phyloP scores from a whole-genome alignment of 306 rosid species.

The Argentina anserina region DNA sequence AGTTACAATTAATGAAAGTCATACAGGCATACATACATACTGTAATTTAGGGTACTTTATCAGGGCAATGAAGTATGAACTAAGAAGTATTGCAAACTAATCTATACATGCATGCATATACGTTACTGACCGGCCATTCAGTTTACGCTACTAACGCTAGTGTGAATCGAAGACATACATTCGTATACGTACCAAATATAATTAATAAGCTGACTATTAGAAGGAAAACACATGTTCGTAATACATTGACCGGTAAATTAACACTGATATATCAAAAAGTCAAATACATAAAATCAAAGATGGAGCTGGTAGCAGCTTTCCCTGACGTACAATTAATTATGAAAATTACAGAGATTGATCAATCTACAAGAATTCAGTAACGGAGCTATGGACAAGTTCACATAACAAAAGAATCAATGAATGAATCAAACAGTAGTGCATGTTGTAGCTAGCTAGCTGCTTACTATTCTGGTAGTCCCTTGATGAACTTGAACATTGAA shows the following conservation, averaged over 20 bases:
- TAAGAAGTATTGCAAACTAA: no score
- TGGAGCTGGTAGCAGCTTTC: not conserved
- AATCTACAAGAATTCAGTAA: not conserved
- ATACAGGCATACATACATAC: no score
- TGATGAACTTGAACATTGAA: slow-evolving; percentile 60
- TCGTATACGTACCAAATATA: no score
- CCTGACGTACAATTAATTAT: no score
- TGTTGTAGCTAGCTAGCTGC: not conserved
- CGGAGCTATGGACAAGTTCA: not conserved
- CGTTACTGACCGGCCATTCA: no score
- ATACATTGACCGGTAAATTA: not conserved
- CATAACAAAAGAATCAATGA: not conserved
- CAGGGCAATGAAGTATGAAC: no score
- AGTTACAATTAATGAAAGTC: no score
- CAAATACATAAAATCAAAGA: not conserved
- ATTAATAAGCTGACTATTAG: not conserved
- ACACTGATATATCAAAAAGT: not conserved
- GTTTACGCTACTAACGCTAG: no score
- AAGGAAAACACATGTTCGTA: not conserved
- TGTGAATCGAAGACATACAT: no score
- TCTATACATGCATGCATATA: no score
- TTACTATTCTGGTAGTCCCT: slow-evolving; percentile 50
- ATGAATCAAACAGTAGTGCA: not conserved
- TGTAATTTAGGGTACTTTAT: no score
- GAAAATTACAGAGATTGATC: not conserved